phyloP scores from a whole-genome alignment of 78 protist genomes.

The Dictyostelium purpureum region DNA sequence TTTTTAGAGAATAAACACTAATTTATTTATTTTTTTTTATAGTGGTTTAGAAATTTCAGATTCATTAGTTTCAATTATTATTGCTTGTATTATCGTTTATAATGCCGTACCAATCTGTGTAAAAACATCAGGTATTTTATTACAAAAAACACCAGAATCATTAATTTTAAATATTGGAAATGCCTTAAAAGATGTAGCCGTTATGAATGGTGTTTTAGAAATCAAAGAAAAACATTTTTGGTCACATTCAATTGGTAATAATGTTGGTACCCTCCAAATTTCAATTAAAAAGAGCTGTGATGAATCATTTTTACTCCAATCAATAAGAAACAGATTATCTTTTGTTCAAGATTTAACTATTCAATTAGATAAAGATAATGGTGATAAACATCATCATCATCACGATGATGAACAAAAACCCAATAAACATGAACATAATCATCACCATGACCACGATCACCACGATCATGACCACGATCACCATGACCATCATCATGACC shows the following conservation, averaged over 20 bases:
- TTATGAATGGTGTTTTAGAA: constrained; percentile 57
- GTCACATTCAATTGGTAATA: constrained; percentile 62
- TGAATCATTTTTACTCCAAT: background rate
- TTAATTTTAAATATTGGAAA: background rate
- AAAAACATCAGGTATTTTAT: constrained; percentile 38
- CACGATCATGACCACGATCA: background rate
- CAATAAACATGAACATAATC: background rate
- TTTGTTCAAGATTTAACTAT: constrained; percentile 62
- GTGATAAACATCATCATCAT: background rate
- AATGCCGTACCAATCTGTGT: constrained; percentile 64
- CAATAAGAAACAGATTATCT: constrained; percentile 21
- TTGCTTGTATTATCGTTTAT: constrained; percentile 68
- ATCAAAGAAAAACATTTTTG: constrained; percentile 68
- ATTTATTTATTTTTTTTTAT: background rate
- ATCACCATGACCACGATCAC: background rate
- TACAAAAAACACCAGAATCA: constrained; percentile 71
- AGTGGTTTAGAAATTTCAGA: constrained; percentile 71
- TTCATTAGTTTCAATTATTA: constrained; percentile 66
- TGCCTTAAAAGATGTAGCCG: constrained; percentile 9
- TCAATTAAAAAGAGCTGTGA: background rate
- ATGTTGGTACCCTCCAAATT: constrained; percentile 38
- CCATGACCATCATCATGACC: constrained; percentile 8
- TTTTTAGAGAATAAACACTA: background rate
- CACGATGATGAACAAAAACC: constrained; percentile 7
- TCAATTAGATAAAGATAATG: constrained; percentile 60